A percentile compares a stretch with the other conserved stretches of the same genome.
Evolutionary conservation across 2,329 filamentous ascomycete genomes (phyloP).

Genomic region (Colletotrichum eleusines): DNA sequence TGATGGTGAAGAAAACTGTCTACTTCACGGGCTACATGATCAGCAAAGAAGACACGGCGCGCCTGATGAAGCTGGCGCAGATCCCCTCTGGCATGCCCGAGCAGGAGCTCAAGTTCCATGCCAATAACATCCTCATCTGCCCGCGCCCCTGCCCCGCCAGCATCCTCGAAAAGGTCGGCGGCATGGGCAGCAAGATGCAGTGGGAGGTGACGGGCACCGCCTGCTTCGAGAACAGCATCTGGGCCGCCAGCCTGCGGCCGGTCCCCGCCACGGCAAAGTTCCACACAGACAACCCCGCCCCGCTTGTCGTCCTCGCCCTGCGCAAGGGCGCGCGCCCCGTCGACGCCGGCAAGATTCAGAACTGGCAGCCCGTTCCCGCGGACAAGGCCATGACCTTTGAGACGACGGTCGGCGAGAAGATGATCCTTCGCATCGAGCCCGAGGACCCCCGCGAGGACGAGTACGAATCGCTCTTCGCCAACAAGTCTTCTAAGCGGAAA

Average conservation of each 20-base stretch:
- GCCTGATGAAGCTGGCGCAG: slow-evolving; percentile 76
- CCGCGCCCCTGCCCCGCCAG: slow-evolving; percentile 78
- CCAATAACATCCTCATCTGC: slow-evolving; percentile 91
- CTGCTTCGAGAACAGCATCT: slow-evolving; percentile 82
- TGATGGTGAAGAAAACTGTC: slow-evolving; percentile 86
- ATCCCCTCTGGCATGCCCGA: slow-evolving; percentile 73
- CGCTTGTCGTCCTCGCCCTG: slow-evolving; percentile 85
- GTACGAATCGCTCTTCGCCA: slow-evolving; percentile 72
- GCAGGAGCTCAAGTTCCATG: slow-evolving; percentile 82
- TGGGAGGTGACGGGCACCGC: slow-evolving; percentile 88
- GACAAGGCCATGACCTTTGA: slow-evolving; percentile 83
- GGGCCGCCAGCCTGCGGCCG: slow-evolving; percentile 85
- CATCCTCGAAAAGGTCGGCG: slow-evolving; percentile 86
- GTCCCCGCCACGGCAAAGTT: slow-evolving; percentile 74
- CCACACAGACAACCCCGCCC: slow-evolving; percentile 83
- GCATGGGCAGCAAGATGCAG: slow-evolving; percentile 83
- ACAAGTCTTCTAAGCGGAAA: slow-evolving; percentile 71
- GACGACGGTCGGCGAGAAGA: slow-evolving; percentile 87
- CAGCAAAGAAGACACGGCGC: slow-evolving; percentile 75
- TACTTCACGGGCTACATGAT: slow-evolving; percentile 96
- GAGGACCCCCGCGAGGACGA: slow-evolving; percentile 73
- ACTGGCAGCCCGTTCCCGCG: slow-evolving; percentile 82
- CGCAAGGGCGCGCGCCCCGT: slow-evolving; percentile 80
- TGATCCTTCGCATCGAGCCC: slow-evolving; percentile 82
- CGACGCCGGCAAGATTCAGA: slow-evolving; percentile 84